A percentile compares a stretch with the other conserved stretches of the same genome.
Evolutionary conservation across 2,329 filamentous ascomycete genomes (phyloP).

Genomic region (Stromatinia cepivora): DNA sequence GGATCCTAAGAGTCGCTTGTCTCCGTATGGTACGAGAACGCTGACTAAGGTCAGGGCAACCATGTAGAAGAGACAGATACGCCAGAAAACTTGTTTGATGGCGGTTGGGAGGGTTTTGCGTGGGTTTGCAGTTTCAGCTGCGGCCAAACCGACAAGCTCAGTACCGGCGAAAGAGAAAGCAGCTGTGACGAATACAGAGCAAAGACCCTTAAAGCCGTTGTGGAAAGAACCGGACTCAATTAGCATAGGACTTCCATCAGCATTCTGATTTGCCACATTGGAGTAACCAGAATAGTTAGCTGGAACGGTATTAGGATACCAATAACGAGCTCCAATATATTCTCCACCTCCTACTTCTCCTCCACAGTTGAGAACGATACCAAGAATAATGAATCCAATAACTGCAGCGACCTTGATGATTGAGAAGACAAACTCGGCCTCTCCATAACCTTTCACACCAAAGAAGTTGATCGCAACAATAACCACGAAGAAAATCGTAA

Average conservation of each 20-base stretch:
- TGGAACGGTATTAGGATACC: constrained; percentile 52
- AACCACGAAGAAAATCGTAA: constrained; percentile 74
- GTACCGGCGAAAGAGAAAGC: constrained; percentile 55
- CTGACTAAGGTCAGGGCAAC: constrained; percentile 53
- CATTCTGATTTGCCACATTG: constrained; percentile 19
- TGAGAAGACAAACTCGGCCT: constrained; percentile 84
- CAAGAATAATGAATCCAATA: constrained; percentile 64
- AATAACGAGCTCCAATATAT: constrained; percentile 62
- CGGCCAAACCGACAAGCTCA: constrained; percentile 54
- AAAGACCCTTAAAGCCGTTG: constrained; percentile 53
- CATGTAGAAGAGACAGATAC: constrained; percentile 55
- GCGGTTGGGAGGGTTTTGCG: constrained; percentile 51
- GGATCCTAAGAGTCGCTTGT: constrained; percentile 44
- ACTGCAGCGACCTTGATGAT: constrained; percentile 75
- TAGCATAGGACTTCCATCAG: constrained; percentile 13
- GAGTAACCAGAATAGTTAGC: constrained; percentile 46
- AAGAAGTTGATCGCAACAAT: constrained; percentile 85
- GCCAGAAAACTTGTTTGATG: constrained; percentile 56
- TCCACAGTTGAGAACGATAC: constrained; percentile 59
- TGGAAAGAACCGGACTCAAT: constrained; percentile 44
- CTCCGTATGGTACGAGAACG: constrained; percentile 49
- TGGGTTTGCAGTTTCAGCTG: constrained; percentile 53
- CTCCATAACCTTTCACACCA: constrained; percentile 83
- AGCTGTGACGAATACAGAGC: constrained; percentile 53
- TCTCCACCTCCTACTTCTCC: constrained; percentile 51